A percentile compares a stretch with the other conserved stretches of the same genome.
phyloP scores from a whole-genome alignment of 176 grass and related monocot species.

The Bromus sterilis region DNA sequence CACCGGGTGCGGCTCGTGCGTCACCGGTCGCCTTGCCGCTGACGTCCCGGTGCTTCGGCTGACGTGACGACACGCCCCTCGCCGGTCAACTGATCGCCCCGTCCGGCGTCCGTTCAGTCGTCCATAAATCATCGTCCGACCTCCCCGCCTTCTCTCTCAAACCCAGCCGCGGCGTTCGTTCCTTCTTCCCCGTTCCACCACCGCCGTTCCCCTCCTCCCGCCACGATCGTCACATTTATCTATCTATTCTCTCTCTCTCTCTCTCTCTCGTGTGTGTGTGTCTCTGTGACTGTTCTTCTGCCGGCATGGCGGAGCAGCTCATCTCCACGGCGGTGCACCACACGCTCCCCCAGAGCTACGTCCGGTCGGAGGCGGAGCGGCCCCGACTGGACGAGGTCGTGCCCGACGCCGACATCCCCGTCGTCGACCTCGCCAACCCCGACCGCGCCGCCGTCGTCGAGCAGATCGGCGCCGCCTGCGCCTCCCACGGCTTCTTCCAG shows the following conservation, averaged over 20 bases:
- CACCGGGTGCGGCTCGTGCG: neutral
- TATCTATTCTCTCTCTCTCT: too few relatives aligned
- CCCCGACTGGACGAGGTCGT: slow-evolving; percentile 52
- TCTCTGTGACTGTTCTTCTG: neutral
- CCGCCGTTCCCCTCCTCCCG: neutral
- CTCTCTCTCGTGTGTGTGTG: too few relatives aligned
- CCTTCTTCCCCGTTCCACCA: too few relatives aligned
- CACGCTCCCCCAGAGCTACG: slow-evolving; percentile 43
- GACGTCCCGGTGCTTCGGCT: neutral
- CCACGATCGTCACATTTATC: neutral
- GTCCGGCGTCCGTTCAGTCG: neutral
- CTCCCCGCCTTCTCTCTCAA: neutral
- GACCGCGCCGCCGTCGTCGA: slow-evolving; percentile 19
- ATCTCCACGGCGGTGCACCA: slow-evolving; percentile 44
- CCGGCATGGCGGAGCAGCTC: slow-evolving; percentile 55
- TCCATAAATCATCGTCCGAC: neutral
- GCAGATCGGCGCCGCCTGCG: slow-evolving; percentile 42
- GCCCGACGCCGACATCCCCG: slow-evolving; percentile 49
- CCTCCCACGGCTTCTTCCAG: slow-evolving; percentile 73
- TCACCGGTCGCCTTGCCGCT: neutral
- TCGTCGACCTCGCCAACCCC: slow-evolving; percentile 47
- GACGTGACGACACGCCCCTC: neutral
- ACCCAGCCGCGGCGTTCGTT: too few relatives aligned
- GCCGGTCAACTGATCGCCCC: neutral
- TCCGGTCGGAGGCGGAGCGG: slow-evolving; percentile 47